Evolutionary conservation across 2,329 filamentous ascomycete species (phyloP).

Genomic region (Sporothrix phasma): DNA sequence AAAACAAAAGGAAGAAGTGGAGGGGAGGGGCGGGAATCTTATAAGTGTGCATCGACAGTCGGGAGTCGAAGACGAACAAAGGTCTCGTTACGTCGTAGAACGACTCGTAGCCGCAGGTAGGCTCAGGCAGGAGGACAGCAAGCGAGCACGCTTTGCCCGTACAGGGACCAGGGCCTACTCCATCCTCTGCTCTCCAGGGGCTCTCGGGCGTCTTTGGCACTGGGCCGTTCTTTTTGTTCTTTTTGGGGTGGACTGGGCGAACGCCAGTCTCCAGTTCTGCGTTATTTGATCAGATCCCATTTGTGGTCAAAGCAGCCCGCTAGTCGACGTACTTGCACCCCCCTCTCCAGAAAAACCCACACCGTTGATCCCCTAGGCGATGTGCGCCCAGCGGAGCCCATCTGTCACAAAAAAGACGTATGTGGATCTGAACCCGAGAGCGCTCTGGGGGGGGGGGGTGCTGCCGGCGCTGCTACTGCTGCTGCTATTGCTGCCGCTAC

Average conservation of each 20-base stretch:
- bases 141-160: background rate
- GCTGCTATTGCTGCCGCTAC: too few relatives aligned
- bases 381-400: conserved; percentile 31
- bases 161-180: background rate
- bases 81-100: too few relatives aligned
- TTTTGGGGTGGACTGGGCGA: background rate
- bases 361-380: conserved; percentile 39
- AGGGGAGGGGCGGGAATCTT: conserved; percentile 32
- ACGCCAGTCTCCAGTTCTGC: conserved; percentile 3
- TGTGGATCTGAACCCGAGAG: conserved; percentile 35
- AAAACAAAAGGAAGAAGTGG: conserved; percentile 1
- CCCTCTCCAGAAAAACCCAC: conserved; percentile 14
- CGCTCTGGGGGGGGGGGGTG: background rate
- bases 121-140: background rate
- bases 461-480: too few relatives aligned
- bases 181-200: background rate
- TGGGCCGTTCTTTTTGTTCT: background rate
- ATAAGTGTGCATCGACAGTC: conserved; percentile 33
- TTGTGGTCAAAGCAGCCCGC: background rate
- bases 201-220: background rate
- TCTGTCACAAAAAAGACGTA: conserved; percentile 48
- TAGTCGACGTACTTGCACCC: conserved; percentile 1
- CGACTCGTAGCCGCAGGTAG: too few relatives aligned
- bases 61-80: conserved; percentile 27
- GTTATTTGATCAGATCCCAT: conserved; percentile 17